Base-by-base conservation (phyloP, 106 monocot species). In the Amphibolis antarctica region DNA sequence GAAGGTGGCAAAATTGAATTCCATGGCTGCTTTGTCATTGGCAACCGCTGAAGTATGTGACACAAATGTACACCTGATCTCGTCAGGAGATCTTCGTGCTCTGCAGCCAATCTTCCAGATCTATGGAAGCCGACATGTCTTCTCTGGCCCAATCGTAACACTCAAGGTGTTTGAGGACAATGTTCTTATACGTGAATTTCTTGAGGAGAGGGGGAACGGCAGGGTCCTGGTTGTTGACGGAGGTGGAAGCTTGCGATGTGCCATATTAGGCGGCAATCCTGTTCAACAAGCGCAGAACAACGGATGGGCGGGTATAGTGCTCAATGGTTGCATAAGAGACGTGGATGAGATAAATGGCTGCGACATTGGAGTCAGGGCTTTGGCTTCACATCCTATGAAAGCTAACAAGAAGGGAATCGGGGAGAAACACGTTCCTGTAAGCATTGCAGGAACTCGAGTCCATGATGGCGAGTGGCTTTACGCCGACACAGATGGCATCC, bases 151-250 rank as follows among this genome's bases (percentile, higher is more conserved):
- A n/a, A 66, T 73, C 24, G 73, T 73, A 24, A 73, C 73, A 5
- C 48, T 73, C n/a, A 73, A 73, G 54, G 65, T 73, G 55, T 73
- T 73, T 14, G 73, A 73, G 44, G 73, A 73, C 66, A 73, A 73
- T 27, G 73, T 66, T 22, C 73, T 73, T n/a, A 59, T 73, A 10
- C 56, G 73, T 28, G 59, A 50, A 36, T 66, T 73, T 28, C 73
- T 73, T 0, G 73, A 73, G 54, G 66, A 66, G 66, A 66, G 46
- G 54, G 73, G 73, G 5, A 25, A 73, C 22, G 66, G 73, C 24
- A 55, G 66, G 27, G 73, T 73, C 23, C 46, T 73, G 59, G 73
- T 73, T 14, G 65, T 73, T 28, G 73, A 73, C 13, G 73, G 73
- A 21, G 73, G 73, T 43, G 73, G 73, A 11, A 73, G 66, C 59